Evolutionary conservation across 768 basidiomycete genomes (phyloP).

Genomic region (Tylopilus vinaceipallidus): DNA sequence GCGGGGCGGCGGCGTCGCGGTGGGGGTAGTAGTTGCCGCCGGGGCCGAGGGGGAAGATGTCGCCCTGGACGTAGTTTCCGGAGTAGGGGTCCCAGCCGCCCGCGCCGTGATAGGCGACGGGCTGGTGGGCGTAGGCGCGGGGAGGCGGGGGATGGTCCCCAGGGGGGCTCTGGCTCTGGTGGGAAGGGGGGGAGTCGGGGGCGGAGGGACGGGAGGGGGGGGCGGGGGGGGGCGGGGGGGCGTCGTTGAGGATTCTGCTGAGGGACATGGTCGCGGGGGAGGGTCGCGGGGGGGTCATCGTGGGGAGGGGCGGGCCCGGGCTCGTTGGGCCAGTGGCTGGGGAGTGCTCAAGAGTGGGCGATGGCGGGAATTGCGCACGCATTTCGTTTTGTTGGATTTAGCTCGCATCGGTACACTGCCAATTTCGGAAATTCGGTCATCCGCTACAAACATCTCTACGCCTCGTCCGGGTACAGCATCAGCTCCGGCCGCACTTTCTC

Average conservation of each 20-base stretch:
- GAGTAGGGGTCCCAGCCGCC: slow-evolving; percentile 40
- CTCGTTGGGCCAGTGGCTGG: slow-evolving; percentile 20
- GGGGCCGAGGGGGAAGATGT: slow-evolving; percentile 36
- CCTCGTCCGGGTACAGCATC: slow-evolving; percentile 77
- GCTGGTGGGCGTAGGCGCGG: slow-evolving; percentile 37
- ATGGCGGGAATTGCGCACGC: slow-evolving; percentile 34
- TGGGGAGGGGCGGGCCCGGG: slow-evolving; percentile 11
- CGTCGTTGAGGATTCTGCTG: slow-evolving; percentile 77
- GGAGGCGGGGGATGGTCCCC: slow-evolving; percentile 33
- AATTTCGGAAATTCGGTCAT: slow-evolving; percentile 28
- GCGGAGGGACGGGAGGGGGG: slow-evolving; percentile 22
- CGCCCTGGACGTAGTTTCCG: slow-evolving; percentile 38
- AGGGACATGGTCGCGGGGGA: slow-evolving; percentile 58
- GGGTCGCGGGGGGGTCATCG: background rate
- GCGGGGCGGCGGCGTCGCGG: slow-evolving; percentile 18
- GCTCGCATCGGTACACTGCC: slow-evolving; percentile 34
- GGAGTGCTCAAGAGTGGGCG: slow-evolving; percentile 20
- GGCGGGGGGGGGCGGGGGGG: slow-evolving; percentile 44
- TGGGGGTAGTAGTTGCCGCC: slow-evolving; percentile 37
- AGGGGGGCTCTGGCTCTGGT: slow-evolving; percentile 29
- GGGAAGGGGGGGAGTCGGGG: slow-evolving; percentile 19
- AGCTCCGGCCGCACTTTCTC: slow-evolving; percentile 88
- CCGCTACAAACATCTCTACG: slow-evolving; percentile 16
- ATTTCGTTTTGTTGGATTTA: slow-evolving; percentile 38
- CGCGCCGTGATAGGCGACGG: slow-evolving; percentile 37